phyloP scores from a whole-genome alignment of 768 basidiomycete genomes.

The Boletus fagicola region DNA sequence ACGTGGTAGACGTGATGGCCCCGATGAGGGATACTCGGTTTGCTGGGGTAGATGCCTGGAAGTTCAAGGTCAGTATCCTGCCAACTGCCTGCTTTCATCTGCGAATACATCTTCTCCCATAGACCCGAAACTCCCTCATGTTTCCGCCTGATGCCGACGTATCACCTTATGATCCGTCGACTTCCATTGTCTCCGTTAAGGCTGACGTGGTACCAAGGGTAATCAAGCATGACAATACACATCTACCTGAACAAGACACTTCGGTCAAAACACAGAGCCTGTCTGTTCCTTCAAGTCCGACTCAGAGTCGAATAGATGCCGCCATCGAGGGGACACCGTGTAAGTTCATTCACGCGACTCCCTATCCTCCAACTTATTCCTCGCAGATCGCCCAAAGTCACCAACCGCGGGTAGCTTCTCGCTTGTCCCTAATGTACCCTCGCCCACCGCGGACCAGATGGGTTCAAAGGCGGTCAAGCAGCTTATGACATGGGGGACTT shows the following conservation, averaged over 20 bases:
- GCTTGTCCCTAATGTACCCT: slow-evolving; percentile 82
- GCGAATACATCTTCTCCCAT: not conserved
- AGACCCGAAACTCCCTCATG: slow-evolving; percentile 95
- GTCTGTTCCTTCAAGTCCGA: slow-evolving; percentile 82
- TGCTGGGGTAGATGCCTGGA: slow-evolving; percentile 78
- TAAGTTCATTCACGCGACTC: slow-evolving; percentile 39
- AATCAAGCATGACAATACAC: slow-evolving; percentile 80
- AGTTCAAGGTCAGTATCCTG: slow-evolving; percentile 59
- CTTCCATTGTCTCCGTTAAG: slow-evolving; percentile 29
- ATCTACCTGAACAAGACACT: slow-evolving; percentile 71
- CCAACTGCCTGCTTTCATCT: not conserved
- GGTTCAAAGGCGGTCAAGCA: slow-evolving; percentile 84
- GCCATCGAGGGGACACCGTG: slow-evolving; percentile 93
- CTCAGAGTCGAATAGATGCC: slow-evolving; percentile 84
- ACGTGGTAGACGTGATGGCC: slow-evolving; percentile 71
- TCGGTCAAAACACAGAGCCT: slow-evolving; percentile 38
- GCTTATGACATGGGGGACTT: slow-evolving; percentile 96
- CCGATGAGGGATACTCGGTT: slow-evolving; percentile 69
- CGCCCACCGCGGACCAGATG: slow-evolving; percentile 79
- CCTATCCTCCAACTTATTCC: slow-evolving; percentile 8
- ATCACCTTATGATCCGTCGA: slow-evolving; percentile 63
- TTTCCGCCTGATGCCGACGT: slow-evolving; percentile 90
- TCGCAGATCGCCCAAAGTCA: slow-evolving; percentile 60
- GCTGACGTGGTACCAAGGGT: slow-evolving; percentile 49
- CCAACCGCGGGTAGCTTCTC: slow-evolving; percentile 58